Conservation (phyloP, 2,329 filamentous ascomycete genomes). For the Pseudogymnoascus sp. region DNA sequence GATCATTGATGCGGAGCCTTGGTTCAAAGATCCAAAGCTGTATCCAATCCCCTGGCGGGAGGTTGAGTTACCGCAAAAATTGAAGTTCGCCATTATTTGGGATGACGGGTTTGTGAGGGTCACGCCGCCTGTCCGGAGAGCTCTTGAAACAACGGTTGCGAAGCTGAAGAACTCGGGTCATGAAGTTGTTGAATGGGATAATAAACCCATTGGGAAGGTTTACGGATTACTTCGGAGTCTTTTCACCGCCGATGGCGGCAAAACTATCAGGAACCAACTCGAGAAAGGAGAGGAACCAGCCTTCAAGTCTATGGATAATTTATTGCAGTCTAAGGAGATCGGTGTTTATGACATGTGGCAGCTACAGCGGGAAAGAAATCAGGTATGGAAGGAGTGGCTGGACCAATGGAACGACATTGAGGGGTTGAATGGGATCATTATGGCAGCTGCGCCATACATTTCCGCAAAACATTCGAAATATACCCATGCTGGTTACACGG, state of each 20-base stretch:
- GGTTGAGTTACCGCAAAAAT: slow-evolving; percentile 24
- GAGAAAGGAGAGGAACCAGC: slow-evolving; percentile 19
- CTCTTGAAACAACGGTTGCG: slow-evolving; percentile 27
- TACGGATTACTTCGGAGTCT: slow-evolving; percentile 8
- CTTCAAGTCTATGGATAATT: slow-evolving; percentile 25
- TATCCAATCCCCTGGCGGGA: slow-evolving; percentile 33
- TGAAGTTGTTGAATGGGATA: slow-evolving; percentile 21
- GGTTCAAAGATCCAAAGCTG: slow-evolving; percentile 33
- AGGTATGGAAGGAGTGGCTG: slow-evolving; percentile 30
- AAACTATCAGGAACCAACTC: slow-evolving; percentile 25
- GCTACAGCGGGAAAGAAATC: slow-evolving; percentile 28
- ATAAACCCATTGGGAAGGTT: neutral
- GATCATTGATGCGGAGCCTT: slow-evolving; percentile 30
- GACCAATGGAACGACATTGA: slow-evolving; percentile 18
- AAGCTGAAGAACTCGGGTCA: slow-evolving; percentile 31
- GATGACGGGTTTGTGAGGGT: slow-evolving; percentile 31
- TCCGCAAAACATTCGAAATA: slow-evolving; percentile 23
- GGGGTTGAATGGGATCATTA: slow-evolving; percentile 26
- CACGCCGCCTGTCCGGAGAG: slow-evolving; percentile 33
- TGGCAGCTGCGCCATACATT: slow-evolving; percentile 28
- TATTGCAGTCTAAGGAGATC: slow-evolving; percentile 17
- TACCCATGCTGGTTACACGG: slow-evolving; percentile 24
- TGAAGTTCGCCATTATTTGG: slow-evolving; percentile 32
- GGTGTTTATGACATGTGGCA: slow-evolving; percentile 22
- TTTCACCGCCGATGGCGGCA: slow-evolving; percentile 22